Percentiles rank a stretch among this genome's conserved stretches.
Evolutionary conservation across 1,284 basidiomycete species (phyloP).

Genomic region (Nidula niveotomentosa): DNA sequence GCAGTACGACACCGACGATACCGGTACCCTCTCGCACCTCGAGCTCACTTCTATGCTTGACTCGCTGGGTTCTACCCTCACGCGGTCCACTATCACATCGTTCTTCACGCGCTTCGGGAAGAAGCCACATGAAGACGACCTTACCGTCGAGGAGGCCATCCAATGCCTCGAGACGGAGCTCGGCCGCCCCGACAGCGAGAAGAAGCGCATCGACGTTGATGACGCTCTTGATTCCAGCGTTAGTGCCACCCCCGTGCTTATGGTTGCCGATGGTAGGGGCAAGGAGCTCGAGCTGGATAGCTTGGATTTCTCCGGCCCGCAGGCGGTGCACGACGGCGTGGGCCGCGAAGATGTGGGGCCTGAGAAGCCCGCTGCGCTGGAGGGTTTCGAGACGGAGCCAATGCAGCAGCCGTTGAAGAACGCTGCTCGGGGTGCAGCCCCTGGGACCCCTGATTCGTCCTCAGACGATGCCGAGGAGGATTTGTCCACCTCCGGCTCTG

Average conservation of each 20-base stretch:
- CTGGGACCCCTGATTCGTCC: slow-evolving; percentile 11
- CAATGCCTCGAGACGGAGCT: slow-evolving; percentile 82
- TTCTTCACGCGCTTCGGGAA: slow-evolving; percentile 81
- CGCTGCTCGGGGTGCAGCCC: slow-evolving; percentile 15
- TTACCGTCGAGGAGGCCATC: slow-evolving; percentile 81
- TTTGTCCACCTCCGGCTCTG: slow-evolving; percentile 7
- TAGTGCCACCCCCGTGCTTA: slow-evolving; percentile 46
- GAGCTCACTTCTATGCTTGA: slow-evolving; percentile 97
- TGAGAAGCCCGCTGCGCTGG: slow-evolving; percentile 15
- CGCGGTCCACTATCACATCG: slow-evolving; percentile 72
- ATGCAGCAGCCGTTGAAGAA: slow-evolving; percentile 41
- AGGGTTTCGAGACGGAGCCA: slow-evolving; percentile 39
- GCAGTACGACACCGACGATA: slow-evolving; percentile 92
- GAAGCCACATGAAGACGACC: slow-evolving; percentile 65
- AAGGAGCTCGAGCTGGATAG: slow-evolving; percentile 47
- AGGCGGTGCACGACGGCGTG: slow-evolving; percentile 18
- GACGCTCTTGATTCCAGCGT: slow-evolving; percentile 38
- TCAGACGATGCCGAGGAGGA: slow-evolving; percentile 26
- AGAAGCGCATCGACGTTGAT: slow-evolving; percentile 52
- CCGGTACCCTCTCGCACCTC: slow-evolving; percentile 73
- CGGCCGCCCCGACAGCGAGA: slow-evolving; percentile 68
- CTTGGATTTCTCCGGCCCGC: slow-evolving; percentile 67
- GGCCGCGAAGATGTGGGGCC: slow-evolving; percentile 1
- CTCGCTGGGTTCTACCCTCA: slow-evolving; percentile 93
- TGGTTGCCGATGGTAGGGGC: slow-evolving; percentile 29